These are phyloP conservation scores for Petunia axillaris DNA, from an alignment of 257 asterid species.

Conservation along the genomic window DNA sequence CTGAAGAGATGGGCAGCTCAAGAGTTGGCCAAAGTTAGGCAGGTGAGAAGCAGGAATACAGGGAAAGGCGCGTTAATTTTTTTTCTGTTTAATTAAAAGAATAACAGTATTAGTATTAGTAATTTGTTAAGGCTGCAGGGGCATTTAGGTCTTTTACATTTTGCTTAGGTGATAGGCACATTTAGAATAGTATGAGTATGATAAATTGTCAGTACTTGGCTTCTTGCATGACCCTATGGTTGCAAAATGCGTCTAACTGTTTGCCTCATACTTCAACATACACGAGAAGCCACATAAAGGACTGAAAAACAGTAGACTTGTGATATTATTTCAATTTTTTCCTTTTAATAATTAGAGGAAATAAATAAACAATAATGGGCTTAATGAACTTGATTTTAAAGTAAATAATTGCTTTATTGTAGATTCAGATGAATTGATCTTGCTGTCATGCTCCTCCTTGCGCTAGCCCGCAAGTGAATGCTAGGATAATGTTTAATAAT, in stretches of 20 bases:
- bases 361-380: background rate
- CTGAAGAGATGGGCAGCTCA: too few species aligned
- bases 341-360: background rate
- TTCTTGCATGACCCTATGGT: background rate
- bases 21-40: too few species aligned
- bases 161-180: too few species aligned
- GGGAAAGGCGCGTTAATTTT: too few species aligned
- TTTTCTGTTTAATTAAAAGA: too few species aligned
- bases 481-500: background rate
- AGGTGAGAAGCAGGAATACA: too few species aligned
- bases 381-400: background rate
- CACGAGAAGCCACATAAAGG: conserved; percentile 16
- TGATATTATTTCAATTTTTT: background rate
- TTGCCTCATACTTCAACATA: conserved; percentile 17
- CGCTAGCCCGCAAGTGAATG: background rate
- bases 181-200: too few species aligned
- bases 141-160: too few species aligned
- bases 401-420: background rate
- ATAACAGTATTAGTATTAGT: too few species aligned
- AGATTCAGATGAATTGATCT: background rate
- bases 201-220: conserved; percentile 9
- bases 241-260: background rate
- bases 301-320: background rate
- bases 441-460: background rate
- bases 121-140: too few species aligned